phyloP scores from a whole-genome alignment of 139 green algal genomes.

The Chlorella sorokiniana region DNA sequence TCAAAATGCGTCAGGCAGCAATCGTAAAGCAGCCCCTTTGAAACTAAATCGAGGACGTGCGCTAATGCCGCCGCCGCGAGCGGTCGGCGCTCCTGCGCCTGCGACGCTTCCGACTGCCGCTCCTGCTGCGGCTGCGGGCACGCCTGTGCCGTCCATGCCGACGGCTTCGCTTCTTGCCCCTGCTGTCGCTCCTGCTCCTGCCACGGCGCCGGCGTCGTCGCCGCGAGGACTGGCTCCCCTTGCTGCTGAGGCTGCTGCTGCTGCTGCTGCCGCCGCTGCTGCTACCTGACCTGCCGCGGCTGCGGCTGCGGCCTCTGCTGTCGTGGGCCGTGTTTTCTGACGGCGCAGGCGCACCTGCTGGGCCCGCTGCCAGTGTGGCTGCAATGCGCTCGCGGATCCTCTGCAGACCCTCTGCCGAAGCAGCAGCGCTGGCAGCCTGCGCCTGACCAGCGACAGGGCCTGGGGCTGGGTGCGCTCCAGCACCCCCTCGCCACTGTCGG shows the following conservation, averaged over 20 bases:
- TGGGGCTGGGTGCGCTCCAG: neutral
- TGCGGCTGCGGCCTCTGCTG: neutral
- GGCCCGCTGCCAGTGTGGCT: neutral
- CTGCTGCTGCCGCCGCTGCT: neutral
- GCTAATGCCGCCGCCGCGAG: no score
- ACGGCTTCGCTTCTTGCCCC: neutral
- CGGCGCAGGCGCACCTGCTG: neutral
- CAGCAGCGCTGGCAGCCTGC: neutral
- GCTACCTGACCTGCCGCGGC: neutral
- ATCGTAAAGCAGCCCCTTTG: no score
- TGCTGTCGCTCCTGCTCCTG: slow-evolving; percentile 10
- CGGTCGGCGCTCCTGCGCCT: no score
- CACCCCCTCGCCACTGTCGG: neutral
- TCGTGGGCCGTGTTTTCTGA: no score
- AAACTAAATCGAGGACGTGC: no score
- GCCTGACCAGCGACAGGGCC: neutral
- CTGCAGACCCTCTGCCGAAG: neutral
- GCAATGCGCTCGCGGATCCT: slow-evolving; percentile 31
- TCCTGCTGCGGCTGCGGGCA: neutral
- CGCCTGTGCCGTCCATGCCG: no score
- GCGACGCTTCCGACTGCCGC: no score
- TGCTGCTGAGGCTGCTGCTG: slow-evolving; percentile 7
- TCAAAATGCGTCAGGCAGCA: no score
- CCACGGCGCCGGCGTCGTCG: neutral
- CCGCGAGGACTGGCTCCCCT: neutral